Evolutionary conservation across 208 protist genomes (phyloP).

Genomic region (Kentomonas sorsogonicus): DNA sequence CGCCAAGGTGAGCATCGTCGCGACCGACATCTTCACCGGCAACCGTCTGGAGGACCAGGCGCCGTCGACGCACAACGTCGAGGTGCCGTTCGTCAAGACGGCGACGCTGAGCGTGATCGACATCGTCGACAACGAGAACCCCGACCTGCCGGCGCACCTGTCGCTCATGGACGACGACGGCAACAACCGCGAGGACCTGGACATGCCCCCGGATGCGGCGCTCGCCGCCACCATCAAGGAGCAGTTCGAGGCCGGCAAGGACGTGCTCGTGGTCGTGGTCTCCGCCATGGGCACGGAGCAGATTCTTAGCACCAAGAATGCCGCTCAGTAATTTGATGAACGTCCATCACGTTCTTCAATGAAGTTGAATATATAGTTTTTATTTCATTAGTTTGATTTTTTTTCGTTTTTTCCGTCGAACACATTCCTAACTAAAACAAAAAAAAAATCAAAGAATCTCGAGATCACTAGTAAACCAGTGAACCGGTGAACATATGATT

Average conservation of each 20-base stretch:
- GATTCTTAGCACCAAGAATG: conserved; percentile 92
- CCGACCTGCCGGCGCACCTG: conserved; percentile 58
- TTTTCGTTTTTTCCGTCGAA: conserved; percentile 5
- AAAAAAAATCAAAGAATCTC: conserved; percentile 7
- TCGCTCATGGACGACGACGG: conserved; percentile 92
- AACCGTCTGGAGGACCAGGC: conserved; percentile 98
- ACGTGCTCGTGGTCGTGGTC: conserved; percentile 92
- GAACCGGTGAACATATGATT: no score
- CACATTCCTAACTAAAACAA: conserved; percentile 46
- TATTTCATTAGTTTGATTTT: conserved; percentile 22
- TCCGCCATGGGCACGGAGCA: conserved; percentile 95
- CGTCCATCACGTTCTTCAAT: neutral
- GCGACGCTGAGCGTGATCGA: conserved; percentile 94
- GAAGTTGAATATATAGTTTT: conserved; percentile 7
- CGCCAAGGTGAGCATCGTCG: conserved; percentile 97
- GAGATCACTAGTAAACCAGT: no score
- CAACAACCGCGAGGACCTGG: conserved; percentile 93
- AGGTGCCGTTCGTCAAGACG: conserved; percentile 94
- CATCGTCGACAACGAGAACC: conserved; percentile 89
- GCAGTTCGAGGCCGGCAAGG: conserved; percentile 89
- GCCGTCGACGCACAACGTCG: conserved; percentile 97
- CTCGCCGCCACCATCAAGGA: conserved; percentile 88
- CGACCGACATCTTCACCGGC: conserved; percentile 97
- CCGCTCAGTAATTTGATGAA: no score
- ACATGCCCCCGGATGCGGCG: conserved; percentile 88